Conservation (phyloP, 768 basidiomycete genomes). For the Lentinula boryana region DNA sequence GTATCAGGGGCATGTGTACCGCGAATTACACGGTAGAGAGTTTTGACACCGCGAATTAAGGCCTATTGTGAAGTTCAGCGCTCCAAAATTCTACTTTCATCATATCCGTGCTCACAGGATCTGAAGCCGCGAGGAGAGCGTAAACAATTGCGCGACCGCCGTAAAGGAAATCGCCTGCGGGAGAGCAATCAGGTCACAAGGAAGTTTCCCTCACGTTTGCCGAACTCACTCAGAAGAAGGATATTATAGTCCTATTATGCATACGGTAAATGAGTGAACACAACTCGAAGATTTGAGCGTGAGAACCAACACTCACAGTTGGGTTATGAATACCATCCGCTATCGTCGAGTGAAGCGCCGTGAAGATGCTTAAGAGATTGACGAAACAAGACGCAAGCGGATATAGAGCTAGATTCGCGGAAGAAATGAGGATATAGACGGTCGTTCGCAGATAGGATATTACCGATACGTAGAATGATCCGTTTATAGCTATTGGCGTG, state of each 20-base stretch:
- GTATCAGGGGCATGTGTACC: background rate
- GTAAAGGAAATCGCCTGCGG: conserved; percentile 14
- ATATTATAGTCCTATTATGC: conserved; percentile 1
- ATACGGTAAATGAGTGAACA: background rate
- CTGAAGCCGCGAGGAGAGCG: conserved; percentile 11
- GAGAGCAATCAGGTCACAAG: background rate
- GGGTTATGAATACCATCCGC: conserved; percentile 11
- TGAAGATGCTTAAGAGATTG: conserved; percentile 11
- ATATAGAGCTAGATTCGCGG: conserved; percentile 7
- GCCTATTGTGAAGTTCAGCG: conserved; percentile 2
- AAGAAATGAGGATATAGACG: background rate
- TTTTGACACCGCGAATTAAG: conserved; percentile 9
- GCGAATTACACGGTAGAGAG: background rate
- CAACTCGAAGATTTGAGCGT: background rate
- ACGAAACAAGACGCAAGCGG: conserved; percentile 11
- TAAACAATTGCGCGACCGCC: conserved; percentile 14
- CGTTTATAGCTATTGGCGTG: conserved; percentile 8
- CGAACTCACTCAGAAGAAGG: conserved; percentile 8
- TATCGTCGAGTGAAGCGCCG: conserved; percentile 11
- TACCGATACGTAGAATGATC: conserved; percentile 14
- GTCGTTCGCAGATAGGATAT: background rate
- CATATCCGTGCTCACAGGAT: conserved; percentile 10
- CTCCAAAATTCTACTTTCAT: background rate
- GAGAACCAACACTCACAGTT: conserved; percentile 9
- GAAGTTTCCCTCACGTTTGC: background rate